Base-by-base conservation (phyloP, 305 asterid species). In the Fraxinus sp. region DNA sequence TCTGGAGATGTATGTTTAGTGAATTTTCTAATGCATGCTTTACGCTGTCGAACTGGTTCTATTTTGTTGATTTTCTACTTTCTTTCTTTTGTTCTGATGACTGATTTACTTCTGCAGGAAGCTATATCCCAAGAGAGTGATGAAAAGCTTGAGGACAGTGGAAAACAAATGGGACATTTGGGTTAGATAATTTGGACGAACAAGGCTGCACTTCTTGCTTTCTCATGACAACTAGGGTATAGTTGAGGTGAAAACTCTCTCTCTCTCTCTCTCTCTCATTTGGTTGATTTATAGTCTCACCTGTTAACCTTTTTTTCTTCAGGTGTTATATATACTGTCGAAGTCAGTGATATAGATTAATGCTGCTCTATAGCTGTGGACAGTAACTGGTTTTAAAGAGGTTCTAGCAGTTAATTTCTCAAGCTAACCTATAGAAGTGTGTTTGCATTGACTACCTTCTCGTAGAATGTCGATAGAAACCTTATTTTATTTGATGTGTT, bases 51-150 rank as follows among this genome's bases (percentile, higher is more conserved):
- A 52, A 52, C 62, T n/a, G 22, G 13, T 70, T 68, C 72, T 80
- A 49, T 33, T 55, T 68, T 35, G 41, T 39, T 80, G 26, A 8
- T 78, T 37, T 70, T 77, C 59, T 64, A 59, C 32, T 57, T 77
- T 64, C 22, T 14, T 52, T 57, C 28, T 52, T 57, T 57, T 57
- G 35, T 55, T 52, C 75, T 74, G 5, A 49, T 80, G 77, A 24
- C 39, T 79, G 37, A 46, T 74, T 84, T 57, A 72, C 79, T 22
- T 64, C 20, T 85, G 79, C 90, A 89, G 93, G 90, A 82, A 83
- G 78, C 71, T 77, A 80, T 46, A 41, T 35, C 85, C 66, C 84
- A 18, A 74, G 82, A 52, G 62, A 43, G 70, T 10, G 83, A 71
- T 59, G 87, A 83, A 32, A 88, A 81, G 6, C 83, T 79, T 22